These are phyloP conservation scores for Clohesyomyces aquaticus DNA, from an alignment of 495 filamentous ascomycete genomes.

Conservation along the genomic window DNA sequence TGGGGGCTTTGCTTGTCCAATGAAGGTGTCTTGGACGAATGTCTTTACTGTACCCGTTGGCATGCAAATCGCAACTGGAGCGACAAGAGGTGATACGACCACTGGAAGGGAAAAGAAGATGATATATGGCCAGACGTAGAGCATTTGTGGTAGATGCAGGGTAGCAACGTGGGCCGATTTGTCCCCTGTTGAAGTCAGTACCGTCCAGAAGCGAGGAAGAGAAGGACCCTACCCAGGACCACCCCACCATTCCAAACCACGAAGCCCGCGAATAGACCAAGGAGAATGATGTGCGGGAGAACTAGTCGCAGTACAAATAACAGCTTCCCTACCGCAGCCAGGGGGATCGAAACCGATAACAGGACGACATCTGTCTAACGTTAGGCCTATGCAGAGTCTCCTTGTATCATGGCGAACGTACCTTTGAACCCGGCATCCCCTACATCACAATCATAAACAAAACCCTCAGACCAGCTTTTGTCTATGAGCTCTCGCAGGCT, in stretches of 20 bases:
- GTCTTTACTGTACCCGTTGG: conserved; percentile 21
- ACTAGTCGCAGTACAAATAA: conserved; percentile 55
- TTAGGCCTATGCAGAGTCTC: neutral
- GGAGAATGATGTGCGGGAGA: conserved; percentile 68
- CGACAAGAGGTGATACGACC: conserved; percentile 56
- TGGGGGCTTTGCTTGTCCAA: conserved; percentile 34
- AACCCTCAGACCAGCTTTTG: conserved; percentile 42
- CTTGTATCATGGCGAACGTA: neutral
- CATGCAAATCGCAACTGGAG: conserved; percentile 22
- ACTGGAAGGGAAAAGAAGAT: conserved; percentile 87
- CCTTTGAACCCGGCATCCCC: conserved; percentile 28
- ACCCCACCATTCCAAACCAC: conserved; percentile 87
- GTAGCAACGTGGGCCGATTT: conserved; percentile 91
- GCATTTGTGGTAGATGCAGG: conserved; percentile 86
- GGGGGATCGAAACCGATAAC: conserved; percentile 61
- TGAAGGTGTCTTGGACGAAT: conserved; percentile 38
- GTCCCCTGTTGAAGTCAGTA: conserved; percentile 62
- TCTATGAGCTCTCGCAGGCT: neutral
- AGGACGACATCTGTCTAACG: conserved; percentile 59
- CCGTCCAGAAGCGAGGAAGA: neutral
- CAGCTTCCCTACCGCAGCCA: conserved; percentile 59
- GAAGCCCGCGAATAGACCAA: conserved; percentile 72
- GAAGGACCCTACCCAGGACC: conserved; percentile 68
- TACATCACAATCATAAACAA: conserved; percentile 65
- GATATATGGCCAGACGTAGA: conserved; percentile 91